These are phyloP conservation scores for Amphirosellinia nigrospora DNA, from an alignment of 495 filamentous ascomycete genomes.

Conservation along the genomic window DNA sequence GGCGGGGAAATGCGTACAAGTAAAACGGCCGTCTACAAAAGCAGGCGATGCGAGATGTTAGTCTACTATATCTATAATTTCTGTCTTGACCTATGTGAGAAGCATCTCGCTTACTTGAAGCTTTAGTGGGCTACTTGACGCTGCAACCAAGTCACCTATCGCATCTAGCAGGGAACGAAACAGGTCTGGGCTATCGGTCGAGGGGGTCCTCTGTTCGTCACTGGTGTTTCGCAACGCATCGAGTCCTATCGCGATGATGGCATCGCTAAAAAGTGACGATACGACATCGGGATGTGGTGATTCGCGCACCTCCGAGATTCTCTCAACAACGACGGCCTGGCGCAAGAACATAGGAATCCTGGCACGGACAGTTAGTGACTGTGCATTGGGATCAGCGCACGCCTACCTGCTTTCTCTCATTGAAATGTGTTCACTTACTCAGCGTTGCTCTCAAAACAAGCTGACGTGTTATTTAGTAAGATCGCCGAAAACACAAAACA, in stretches of 20 bases:
- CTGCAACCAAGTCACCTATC: background rate
- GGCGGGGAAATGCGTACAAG: background rate
- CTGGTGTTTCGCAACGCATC: background rate
- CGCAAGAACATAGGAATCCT: slow-evolving; percentile 11
- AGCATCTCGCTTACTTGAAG: slow-evolving; percentile 5
- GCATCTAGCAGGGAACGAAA: background rate
- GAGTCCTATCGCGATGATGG: slow-evolving; percentile 11
- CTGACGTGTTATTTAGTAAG: background rate
- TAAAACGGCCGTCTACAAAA: background rate
- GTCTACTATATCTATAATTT: background rate
- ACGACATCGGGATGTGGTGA: slow-evolving; percentile 6
- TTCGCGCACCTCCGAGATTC: slow-evolving; percentile 11
- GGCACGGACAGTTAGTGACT: background rate
- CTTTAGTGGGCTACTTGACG: slow-evolving; percentile 1
- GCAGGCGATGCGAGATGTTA: background rate
- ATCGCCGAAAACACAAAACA: background rate
- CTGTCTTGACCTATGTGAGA: background rate
- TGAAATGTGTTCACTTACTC: slow-evolving; percentile 2
- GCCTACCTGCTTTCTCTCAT: background rate
- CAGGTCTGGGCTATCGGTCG: background rate
- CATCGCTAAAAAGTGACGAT: slow-evolving; percentile 5
- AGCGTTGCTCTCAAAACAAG: slow-evolving; percentile 7
- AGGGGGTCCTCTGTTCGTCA: background rate
- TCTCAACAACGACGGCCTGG: background rate
- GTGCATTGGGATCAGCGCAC: background rate